A percentile compares a stretch with the other conserved stretches of the same genome.
Conservation (phyloP, 1,284 basidiomycete species). For the Tranzscheliella williamsii region DNA sequence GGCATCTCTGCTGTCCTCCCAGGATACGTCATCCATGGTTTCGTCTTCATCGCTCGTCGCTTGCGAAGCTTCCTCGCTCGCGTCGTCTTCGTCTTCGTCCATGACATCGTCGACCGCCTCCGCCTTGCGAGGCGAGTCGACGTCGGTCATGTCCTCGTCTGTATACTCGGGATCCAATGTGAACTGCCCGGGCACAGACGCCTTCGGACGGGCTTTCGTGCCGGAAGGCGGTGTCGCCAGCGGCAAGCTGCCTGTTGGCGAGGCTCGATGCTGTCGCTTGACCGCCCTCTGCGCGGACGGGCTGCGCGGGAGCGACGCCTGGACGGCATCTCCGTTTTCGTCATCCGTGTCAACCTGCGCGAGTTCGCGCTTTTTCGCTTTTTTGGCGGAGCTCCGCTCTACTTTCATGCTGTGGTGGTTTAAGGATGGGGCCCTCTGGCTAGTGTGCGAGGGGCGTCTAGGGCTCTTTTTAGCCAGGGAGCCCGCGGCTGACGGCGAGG, state of each 20-base stretch:
- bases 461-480: not conserved
- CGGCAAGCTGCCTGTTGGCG: conserved; percentile 1
- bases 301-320: not conserved
- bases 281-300: conserved; percentile 2
- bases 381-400: conserved; percentile 3
- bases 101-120: too few relatives aligned
- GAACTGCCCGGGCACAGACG: not conserved
- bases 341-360: not conserved
- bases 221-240: not conserved
- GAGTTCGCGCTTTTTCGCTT: conserved; percentile 2
- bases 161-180: conserved; percentile 7
- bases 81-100: not conserved
- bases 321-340: not conserved
- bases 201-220: not conserved
- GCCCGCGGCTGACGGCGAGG: not conserved
- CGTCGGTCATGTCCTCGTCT: not conserved
- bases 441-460: conserved; percentile 4
- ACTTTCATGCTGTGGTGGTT: conserved; percentile 1
- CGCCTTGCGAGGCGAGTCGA: not conserved
- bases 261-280: conserved; percentile 9
- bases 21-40: not conserved
- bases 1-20: not conserved
- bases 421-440: conserved; percentile 1
- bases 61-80: too few relatives aligned
- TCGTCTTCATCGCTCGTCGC: too few relatives aligned